phyloP scores from a whole-genome alignment of 2,329 filamentous ascomycete species.

The Podosphaera fusca region DNA sequence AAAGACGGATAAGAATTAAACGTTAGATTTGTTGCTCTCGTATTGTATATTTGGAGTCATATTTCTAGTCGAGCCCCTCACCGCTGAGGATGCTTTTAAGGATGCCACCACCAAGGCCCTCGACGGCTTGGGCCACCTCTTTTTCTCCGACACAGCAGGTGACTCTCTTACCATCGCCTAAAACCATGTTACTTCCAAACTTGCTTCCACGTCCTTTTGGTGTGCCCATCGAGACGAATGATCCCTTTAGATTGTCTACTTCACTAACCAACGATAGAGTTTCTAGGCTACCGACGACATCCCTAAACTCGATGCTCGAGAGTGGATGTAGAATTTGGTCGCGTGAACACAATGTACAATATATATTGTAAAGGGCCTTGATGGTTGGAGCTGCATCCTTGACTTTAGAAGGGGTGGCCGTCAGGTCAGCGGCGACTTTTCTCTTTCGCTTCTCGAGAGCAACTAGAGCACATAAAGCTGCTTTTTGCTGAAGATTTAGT shows the following conservation, averaged over 20 bases:
- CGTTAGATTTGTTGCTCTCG: not conserved
- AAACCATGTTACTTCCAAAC: slow-evolving; percentile 23
- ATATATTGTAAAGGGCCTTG: slow-evolving; percentile 65
- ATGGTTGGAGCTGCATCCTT: slow-evolving; percentile 49
- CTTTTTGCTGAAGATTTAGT: slow-evolving; percentile 90
- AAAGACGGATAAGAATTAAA: not conserved
- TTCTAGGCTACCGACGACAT: slow-evolving; percentile 76
- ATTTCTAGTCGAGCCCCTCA: slow-evolving; percentile 13
- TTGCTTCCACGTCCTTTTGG: slow-evolving; percentile 34
- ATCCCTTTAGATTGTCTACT: slow-evolving; percentile 47
- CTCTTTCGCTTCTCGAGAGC: slow-evolving; percentile 62
- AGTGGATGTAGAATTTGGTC: slow-evolving; percentile 81
- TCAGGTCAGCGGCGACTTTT: slow-evolving; percentile 22
- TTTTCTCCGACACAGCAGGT: slow-evolving; percentile 60
- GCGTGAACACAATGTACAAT: slow-evolving; percentile 57
- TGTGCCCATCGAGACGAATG: slow-evolving; percentile 38
- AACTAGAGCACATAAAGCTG: slow-evolving; percentile 68
- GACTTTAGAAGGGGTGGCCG: slow-evolving; percentile 36
- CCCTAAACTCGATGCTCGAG: slow-evolving; percentile 77
- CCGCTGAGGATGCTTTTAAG: slow-evolving; percentile 36
- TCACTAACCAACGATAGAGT: slow-evolving; percentile 57
- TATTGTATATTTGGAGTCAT: not conserved
- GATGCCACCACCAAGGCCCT: slow-evolving; percentile 37
- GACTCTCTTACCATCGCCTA: slow-evolving; percentile 51
- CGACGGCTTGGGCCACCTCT: slow-evolving; percentile 51